Conservation (phyloP, 352 stramenopile genomes). For the Paralagenidium karlingii region DNA sequence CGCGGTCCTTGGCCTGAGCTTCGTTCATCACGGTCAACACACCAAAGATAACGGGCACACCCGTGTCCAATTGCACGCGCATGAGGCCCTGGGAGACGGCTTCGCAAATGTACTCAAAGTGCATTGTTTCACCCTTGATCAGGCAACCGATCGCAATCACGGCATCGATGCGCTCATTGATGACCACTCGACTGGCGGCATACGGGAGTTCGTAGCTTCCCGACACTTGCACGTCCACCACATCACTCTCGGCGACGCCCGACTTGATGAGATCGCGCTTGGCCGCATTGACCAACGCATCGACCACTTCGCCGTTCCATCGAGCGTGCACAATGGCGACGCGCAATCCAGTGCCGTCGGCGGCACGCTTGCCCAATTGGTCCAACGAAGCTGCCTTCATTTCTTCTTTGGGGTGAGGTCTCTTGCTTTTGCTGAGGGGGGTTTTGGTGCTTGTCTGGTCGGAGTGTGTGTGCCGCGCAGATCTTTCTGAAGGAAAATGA, state of each 20-base stretch:
- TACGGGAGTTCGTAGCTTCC: constrained; percentile 96
- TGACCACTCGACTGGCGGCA: constrained; percentile 82
- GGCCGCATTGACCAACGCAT: constrained; percentile 43
- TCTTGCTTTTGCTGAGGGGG: too few species aligned
- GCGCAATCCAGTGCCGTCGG: constrained; percentile 56
- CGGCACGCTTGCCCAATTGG: too few species aligned
- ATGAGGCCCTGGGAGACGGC: constrained; percentile 95
- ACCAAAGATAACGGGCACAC: constrained; percentile 80
- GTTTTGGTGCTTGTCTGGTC: too few species aligned
- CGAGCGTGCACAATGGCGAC: constrained; percentile 75
- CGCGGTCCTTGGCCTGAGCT: constrained; percentile 90
- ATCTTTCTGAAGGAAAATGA: too few species aligned
- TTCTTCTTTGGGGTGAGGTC: constrained; percentile 2
- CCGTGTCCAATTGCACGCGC: constrained; percentile 89
- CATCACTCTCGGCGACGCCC: constrained; percentile 49
- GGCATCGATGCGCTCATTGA: constrained; percentile 91
- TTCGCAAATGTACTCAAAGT: constrained; percentile 99
- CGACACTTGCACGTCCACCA: constrained; percentile 79
- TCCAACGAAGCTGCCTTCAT: too few species aligned
- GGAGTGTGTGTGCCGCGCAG: too few species aligned
- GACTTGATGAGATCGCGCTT: constrained; percentile 46
- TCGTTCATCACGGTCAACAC: constrained; percentile 96
- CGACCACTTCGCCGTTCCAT: constrained; percentile 80
- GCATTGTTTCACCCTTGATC: constrained; percentile 97
- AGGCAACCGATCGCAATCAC: constrained; percentile 93